Conservation (phyloP, 139 green algal species). For the Tetraselmis striata region DNA sequence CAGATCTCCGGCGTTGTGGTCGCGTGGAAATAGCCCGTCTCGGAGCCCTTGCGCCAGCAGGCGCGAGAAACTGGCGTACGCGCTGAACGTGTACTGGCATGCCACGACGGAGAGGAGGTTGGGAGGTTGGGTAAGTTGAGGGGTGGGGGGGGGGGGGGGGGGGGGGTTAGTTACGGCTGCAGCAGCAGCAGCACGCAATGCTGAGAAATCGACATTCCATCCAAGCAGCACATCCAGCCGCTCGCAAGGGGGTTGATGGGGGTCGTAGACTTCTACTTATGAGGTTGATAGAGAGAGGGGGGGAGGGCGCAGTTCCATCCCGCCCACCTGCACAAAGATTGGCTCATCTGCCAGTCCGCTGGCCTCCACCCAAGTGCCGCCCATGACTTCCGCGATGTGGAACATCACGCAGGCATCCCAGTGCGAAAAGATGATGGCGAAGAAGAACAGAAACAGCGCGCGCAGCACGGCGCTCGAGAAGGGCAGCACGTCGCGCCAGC, state of each 20-base stretch:
- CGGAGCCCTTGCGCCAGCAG: slow-evolving; percentile 4
- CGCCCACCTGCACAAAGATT: slow-evolving; percentile 1
- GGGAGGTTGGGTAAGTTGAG: too few species aligned
- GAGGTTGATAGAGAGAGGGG: too few species aligned
- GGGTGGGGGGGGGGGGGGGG: too few species aligned
- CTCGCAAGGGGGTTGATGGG: too few species aligned
- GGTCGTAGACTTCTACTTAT: too few species aligned
- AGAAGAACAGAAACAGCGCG: slow-evolving; percentile 6
- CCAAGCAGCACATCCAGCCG: too few species aligned
- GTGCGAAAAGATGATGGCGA: slow-evolving; percentile 4
- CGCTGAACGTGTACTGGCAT: slow-evolving; percentile 8
- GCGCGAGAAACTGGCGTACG: neutral
- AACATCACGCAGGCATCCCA: slow-evolving; percentile 8
- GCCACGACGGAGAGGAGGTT: too few species aligned
- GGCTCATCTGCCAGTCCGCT: neutral
- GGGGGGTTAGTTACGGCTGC: too few species aligned
- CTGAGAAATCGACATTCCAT: too few species aligned
- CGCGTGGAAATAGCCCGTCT: neutral
- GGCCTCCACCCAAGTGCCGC: slow-evolving; percentile 5
- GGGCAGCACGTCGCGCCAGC: slow-evolving; percentile 11
- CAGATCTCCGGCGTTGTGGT: slow-evolving; percentile 9
- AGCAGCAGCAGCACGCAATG: too few species aligned
- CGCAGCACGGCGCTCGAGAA: slow-evolving; percentile 3
- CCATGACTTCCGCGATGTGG: slow-evolving; percentile 1
- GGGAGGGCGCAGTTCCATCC: too few species aligned